Percentiles rank a stretch among this genome's conserved stretches.
phyloP scores from a whole-genome alignment of 1,284 basidiomycete species.

The Psilocybe mexicana region DNA sequence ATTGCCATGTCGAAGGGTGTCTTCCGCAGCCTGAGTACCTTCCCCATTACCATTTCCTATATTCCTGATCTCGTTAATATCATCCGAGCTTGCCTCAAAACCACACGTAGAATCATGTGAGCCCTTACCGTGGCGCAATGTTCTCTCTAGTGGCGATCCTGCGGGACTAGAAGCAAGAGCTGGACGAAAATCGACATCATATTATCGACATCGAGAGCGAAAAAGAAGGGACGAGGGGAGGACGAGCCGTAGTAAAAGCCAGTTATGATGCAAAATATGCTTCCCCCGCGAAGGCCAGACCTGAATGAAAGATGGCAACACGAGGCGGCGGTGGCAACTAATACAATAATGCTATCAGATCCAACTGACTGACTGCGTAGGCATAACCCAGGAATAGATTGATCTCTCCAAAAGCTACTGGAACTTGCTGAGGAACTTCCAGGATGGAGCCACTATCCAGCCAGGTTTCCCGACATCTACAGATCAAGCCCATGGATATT shows the following conservation, averaged over 20 bases:
- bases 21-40: too few species aligned
- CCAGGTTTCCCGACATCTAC: not conserved
- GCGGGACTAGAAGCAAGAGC: conserved; percentile 12
- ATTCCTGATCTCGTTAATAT: not conserved
- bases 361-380: not conserved
- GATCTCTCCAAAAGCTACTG: conserved; percentile 8
- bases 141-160: conserved; percentile 13
- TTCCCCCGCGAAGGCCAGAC: conserved; percentile 9
- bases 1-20: not conserved
- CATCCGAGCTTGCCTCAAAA: not conserved
- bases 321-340: conserved; percentile 10
- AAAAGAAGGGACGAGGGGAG: conserved; percentile 10
- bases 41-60: not conserved
- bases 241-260: not conserved
- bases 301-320: not conserved
- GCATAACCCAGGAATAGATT: conserved; percentile 2
- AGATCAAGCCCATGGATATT: conserved; percentile 4
- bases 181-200: conserved; percentile 9
- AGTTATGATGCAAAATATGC: not conserved
- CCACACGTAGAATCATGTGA: conserved; percentile 10
- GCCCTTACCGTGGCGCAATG: conserved; percentile 3
- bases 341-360: conserved; percentile 2
- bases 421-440: not conserved
- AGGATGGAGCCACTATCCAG: conserved; percentile 1
- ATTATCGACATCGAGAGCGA: conserved; percentile 10